These are phyloP conservation scores for Oryza brachyantha DNA, from an alignment of 176 grass and related monocot species.

Conservation along the genomic window DNA sequence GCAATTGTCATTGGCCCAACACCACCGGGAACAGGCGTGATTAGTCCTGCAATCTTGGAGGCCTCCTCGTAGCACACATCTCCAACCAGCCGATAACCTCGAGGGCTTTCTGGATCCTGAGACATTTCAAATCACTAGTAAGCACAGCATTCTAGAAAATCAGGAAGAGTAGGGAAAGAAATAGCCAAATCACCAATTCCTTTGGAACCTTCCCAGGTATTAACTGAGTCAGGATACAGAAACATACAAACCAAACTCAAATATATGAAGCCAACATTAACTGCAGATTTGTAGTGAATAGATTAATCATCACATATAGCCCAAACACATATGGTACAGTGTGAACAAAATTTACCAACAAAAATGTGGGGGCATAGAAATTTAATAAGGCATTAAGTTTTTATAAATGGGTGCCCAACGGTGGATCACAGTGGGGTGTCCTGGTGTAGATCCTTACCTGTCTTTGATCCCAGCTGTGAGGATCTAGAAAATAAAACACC, in stretches of 20 bases:
- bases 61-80: constrained; percentile 82
- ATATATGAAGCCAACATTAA: constrained; percentile 5
- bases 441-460: background rate
- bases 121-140: constrained; percentile 18
- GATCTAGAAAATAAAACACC: background rate
- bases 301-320: constrained; percentile 20
- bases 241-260: background rate
- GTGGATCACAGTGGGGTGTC: background rate
- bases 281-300: background rate
- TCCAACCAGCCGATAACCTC: constrained; percentile 71
- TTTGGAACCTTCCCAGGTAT: background rate
- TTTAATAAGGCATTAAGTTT: constrained; percentile 22
- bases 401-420: constrained; percentile 13
- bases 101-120: constrained; percentile 65
- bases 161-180: background rate
- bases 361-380: background rate
- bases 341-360: constrained; percentile 15
- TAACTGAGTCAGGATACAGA: background rate
- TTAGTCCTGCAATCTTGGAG: constrained; percentile 65
- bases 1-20: constrained; percentile 95
- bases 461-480: background rate
- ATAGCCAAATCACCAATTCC: background rate
- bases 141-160: background rate
- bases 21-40: constrained; percentile 85
- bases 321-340: constrained; percentile 4